Base-by-base conservation (phyloP, 2,329 filamentous ascomycete species). In the Fusarium annulatum region DNA sequence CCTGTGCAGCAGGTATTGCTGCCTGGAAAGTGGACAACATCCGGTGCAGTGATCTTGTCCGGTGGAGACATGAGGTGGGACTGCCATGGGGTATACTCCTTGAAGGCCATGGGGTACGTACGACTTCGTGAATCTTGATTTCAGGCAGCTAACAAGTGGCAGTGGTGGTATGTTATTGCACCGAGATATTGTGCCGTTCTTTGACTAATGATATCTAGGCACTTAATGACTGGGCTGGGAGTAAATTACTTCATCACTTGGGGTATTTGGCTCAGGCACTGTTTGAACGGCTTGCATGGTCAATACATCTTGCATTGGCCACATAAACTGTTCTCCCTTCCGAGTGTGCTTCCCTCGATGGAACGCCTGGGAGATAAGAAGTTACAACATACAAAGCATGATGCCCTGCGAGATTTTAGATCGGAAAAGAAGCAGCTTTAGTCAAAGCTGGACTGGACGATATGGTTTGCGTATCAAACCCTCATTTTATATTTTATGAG, bases 131-230 rank as follows among this genome's bases (percentile, higher is more conserved):
- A 23, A 9, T 33, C 3, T 33, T 8, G 3, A 10, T 5, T 23
- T 3, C 10, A 18, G 5, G 7, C 1, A 51, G 48, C 48, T 51
- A 51, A 51, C 21, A 14, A 34, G 8, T 34, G 3, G 11, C 2
- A 51, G 48, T 51, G 48, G 48, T 51, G 48, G 48, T 51, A 51
- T 19, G 48, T 10, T 14, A 23, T 7, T 51, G 21, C 16, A 34
- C 3, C 2, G 21, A 23, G 2, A 51, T 19, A 3, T 2, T 23
- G 16, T 23, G 3, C 3, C 0, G 0, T 5, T 14, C 5, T 19
- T 19, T 19, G 3, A 34, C 30, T 51, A 34, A 51, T 10, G 11
- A 14, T 1, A 7, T 23, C 8, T 51, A 51, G 48, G 48, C 48
- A 51, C 48, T 8, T 51, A 2, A 18, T 51, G 21, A 51, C 30